Evolutionary conservation across 2,329 filamentous ascomycete genomes (phyloP), one percentile per base, ranked within the genome.

Genomic region (Fusarium sp.): DNA sequence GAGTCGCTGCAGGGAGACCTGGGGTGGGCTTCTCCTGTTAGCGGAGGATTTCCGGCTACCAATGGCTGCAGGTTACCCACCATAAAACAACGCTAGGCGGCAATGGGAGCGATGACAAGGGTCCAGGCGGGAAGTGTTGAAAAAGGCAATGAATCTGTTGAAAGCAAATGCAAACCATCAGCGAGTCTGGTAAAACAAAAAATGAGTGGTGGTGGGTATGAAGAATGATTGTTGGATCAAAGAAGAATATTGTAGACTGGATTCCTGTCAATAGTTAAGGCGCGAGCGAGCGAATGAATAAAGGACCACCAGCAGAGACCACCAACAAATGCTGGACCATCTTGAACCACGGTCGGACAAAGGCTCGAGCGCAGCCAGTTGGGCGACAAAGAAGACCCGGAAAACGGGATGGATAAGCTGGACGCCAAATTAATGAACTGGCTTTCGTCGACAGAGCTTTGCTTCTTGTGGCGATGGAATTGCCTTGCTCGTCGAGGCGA

Each of bases 131-230:
- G 35, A 58, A 33, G 61, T 59, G 56, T 68, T 72, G 66, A 71
- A 68, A 65, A 69, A 63, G 60, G 58, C 45, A 74, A 59, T 63
- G 67, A 73, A 79, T 77, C 74, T 79, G 76, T 73, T 73, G 54
- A 66, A 60, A 70, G 63, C 47, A 67, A 63, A 74, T 25, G 68
- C 67, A 57, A 47, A 70, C 33, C 52, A 79, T 79, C 77, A 79
- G 77, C 66, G 71, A 79, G 63, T 71, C 70, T 73, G 70, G 58
- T 65, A 65, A 38, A 50, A 45, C 13, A 52, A 62, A 16, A 40
- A 35, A 62, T 31, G 27, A 47, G 27, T 25, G 38, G 50, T 31
- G 52, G 61, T 64, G 38, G 22, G 18, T 60, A 47, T 67, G 66
- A 52, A 38, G 38, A 31, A 33, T n/a, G 45, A 27, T n/a, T 54